phyloP scores from a whole-genome alignment of 106 monocot genomes.

The Phalaenopsis aphrodite region DNA sequence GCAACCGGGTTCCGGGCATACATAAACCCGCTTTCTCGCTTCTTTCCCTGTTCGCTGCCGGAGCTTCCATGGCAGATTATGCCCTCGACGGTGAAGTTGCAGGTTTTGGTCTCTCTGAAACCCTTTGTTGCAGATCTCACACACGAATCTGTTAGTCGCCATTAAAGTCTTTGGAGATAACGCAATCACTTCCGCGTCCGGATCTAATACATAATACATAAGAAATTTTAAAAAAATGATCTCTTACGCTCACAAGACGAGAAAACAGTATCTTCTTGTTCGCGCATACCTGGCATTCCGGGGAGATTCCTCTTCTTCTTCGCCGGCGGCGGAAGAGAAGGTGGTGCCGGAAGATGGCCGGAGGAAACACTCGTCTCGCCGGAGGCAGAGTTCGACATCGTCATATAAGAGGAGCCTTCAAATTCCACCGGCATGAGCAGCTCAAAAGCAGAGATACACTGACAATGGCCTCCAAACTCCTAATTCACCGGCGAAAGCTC shows the following conservation, averaged over 20 bases:
- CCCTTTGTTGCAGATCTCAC: constrained; percentile 47
- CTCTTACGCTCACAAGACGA: not conserved
- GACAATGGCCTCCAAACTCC: not conserved
- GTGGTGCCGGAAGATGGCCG: constrained; percentile 9
- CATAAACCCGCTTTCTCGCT: constrained; percentile 26
- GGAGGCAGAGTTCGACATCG: constrained; percentile 32
- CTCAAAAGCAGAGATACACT: not conserved
- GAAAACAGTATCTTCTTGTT: not conserved
- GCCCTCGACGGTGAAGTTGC: constrained; percentile 35
- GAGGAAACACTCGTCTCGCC: constrained; percentile 38
- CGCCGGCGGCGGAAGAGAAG: constrained; percentile 8
- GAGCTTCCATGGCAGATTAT: constrained; percentile 47
- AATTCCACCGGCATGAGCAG: constrained; percentile 22
- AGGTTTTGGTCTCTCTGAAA: constrained; percentile 48
- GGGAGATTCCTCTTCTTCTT: constrained; percentile 45
- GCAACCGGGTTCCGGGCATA: constrained; percentile 29
- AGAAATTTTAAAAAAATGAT: not conserved
- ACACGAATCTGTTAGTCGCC: constrained; percentile 47
- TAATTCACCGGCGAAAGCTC: not conserved
- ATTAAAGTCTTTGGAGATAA: constrained; percentile 35
- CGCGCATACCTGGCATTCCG: constrained; percentile 38
- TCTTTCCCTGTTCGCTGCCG: constrained; percentile 37
- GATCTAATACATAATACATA: constrained; percentile 16
- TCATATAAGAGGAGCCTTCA: constrained; percentile 28
- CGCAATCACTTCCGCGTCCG: constrained; percentile 34